Base-by-base conservation (phyloP, 2,329 filamentous ascomycete species). In the Emmonsiellopsis sp. region DNA sequence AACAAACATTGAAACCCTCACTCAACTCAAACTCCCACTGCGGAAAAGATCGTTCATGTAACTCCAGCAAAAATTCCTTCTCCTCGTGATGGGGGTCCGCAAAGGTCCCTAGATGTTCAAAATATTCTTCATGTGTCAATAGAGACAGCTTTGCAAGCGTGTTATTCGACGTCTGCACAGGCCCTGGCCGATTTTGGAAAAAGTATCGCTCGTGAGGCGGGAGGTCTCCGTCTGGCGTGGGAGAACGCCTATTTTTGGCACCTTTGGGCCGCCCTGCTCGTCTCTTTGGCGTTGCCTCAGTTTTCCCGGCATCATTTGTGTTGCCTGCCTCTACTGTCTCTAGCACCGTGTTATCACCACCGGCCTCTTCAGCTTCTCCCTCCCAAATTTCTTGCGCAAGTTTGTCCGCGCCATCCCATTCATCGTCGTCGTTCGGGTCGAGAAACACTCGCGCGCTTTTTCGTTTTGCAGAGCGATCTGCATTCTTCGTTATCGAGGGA, bases 11-110 rank as follows among this genome's bases (percentile, higher is more conserved):
- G 74, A 95, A 97, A 21, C 84, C 84, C 66, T 95, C 83, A 5
- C 83, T 77, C 13, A 97, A 79, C 73, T 98, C 93, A 66, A 97
- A 96, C 0, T 80, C 74, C 93, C 93, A 98, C 66, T 97, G 93
- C 1, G 85, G 80, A 66, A 95, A 97, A 0, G 87, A 89, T 56
- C 86, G 82, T 44, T 82, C 76, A 65, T 97, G 92, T 21, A 95
- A 71, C 6, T 82, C 79, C 59, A 87, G 77, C 31, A 98, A 74
- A 58, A 86, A 86, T 14, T 80, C 76, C 49, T 87, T 80, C 58
- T 94, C 87, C 2, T 77, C 70, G 36, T 75, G 74, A 66, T 95
- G 91, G 0, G 80, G 81, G 60, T 95, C 86, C 55, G 77, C 65
- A 58, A 83, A 82, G 37, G 79, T 74, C 32, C 81, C 78, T 33